Conservation (phyloP, 2,329 filamentous ascomycete genomes). For the Didymella pinodella region DNA sequence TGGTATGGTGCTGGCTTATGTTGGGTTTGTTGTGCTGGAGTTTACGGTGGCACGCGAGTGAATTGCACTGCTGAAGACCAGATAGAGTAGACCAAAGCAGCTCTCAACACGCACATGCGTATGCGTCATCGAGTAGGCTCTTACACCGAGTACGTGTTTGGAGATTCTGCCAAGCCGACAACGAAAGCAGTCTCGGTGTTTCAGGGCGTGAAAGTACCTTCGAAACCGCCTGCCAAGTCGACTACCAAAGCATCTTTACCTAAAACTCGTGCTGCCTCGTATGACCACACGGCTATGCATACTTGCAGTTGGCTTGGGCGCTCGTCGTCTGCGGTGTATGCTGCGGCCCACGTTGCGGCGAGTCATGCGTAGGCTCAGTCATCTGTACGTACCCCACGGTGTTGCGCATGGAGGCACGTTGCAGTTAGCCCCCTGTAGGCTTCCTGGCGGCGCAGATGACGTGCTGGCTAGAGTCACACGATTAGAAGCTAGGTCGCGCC, state of each 20-base stretch:
- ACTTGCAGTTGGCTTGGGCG: background rate
- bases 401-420: slow-evolving; percentile 8
- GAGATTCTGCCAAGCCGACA: slow-evolving; percentile 4
- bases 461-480: slow-evolving; percentile 8
- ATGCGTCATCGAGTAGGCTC: too few species aligned
- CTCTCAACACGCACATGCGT: too few species aligned
- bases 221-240: background rate
- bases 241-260: background rate
- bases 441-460: slow-evolving; percentile 11
- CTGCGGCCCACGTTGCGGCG: background rate
- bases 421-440: background rate
- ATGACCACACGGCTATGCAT: background rate
- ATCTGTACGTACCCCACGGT: slow-evolving; percentile 16
- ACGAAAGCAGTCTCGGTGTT: background rate
- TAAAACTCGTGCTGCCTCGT: background rate
- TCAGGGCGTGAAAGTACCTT: background rate
- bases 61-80: background rate
- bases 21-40: background rate
- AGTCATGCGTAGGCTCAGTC: slow-evolving; percentile 15
- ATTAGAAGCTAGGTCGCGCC: background rate
- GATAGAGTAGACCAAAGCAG: too few species aligned
- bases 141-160: too few species aligned
- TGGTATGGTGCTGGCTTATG: background rate
- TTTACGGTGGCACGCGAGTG: background rate
- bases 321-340: background rate